Conservation (phyloP, 108 stramenopile genomes). For the Cyclotella baltica region DNA sequence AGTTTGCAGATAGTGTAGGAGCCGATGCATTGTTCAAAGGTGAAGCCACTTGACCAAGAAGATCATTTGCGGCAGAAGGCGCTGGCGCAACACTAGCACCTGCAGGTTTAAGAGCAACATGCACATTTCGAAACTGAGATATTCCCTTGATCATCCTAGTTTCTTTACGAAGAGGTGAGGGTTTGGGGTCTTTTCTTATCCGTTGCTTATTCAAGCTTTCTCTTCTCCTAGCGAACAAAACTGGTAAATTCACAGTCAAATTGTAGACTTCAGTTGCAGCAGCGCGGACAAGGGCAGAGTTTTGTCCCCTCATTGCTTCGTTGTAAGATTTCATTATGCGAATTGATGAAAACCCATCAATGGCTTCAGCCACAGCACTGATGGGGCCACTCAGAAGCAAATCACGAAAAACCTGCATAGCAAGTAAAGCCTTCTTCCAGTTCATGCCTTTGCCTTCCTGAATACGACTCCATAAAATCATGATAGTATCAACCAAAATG, state of each 20-base stretch:
- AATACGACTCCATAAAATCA: constrained; percentile 59
- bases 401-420: constrained; percentile 49
- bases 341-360: constrained; percentile 54
- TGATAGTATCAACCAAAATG: constrained; percentile 49
- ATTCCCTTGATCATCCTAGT: constrained; percentile 44
- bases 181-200: constrained; percentile 43
- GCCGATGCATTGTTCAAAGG: not conserved
- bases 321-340: constrained; percentile 47
- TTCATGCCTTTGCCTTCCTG: constrained; percentile 53
- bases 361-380: constrained; percentile 41
- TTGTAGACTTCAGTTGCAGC: constrained; percentile 43
- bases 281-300: constrained; percentile 46
- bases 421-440: constrained; percentile 55
- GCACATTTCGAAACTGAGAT: constrained; percentile 34
- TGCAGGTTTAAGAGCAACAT: constrained; percentile 41
- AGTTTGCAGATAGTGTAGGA: constrained; percentile 7
- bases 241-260: constrained; percentile 40
- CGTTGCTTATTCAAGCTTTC: constrained; percentile 33
- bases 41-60: constrained; percentile 26
- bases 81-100: constrained; percentile 47
- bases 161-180: constrained; percentile 38
- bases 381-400: constrained; percentile 56
- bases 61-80: constrained; percentile 27
- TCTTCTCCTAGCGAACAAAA: constrained; percentile 50
- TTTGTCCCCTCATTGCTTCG: constrained; percentile 42